Percentiles rank a stretch among this genome's conserved stretches.
phyloP scores from a whole-genome alignment of 352 stramenopile species.

The Pythium sp. region DNA sequence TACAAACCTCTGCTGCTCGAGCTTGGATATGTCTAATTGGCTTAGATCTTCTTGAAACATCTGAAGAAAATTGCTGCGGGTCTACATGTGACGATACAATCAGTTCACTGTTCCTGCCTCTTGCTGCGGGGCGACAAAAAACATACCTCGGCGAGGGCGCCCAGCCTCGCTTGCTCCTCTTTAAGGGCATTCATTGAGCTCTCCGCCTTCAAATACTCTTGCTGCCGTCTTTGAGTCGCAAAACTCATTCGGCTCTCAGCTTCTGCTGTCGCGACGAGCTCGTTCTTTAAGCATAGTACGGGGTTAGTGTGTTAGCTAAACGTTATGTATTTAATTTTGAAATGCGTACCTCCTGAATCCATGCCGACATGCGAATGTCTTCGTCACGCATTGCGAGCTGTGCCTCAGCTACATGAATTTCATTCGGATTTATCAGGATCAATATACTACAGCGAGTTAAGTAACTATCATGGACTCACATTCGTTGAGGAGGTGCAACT shows the following conservation, averaged over 20 bases:
- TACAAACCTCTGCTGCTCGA: constrained; percentile 12
- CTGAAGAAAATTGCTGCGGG: constrained; percentile 3
- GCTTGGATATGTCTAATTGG: constrained; percentile 6
- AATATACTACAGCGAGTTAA: background rate
- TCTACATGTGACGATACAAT: background rate
- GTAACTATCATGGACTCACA: background rate
- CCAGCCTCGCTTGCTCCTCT: constrained; percentile 6
- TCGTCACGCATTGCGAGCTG: constrained; percentile 13
- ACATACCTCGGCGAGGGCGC: constrained; percentile 1
- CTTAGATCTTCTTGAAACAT: constrained; percentile 12
- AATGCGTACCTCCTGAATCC: constrained; percentile 6
- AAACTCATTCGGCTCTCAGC: constrained; percentile 4
- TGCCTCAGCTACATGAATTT: background rate
- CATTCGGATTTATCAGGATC: background rate
- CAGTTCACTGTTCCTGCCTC: background rate
- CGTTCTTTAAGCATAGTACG: background rate
- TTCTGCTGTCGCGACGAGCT: constrained; percentile 3
- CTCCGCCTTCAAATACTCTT: background rate
- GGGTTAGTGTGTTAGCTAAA: background rate
- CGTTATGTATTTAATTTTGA: background rate
- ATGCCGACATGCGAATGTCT: constrained; percentile 9
- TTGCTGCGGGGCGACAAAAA: background rate
- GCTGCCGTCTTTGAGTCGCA: background rate
- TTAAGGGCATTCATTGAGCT: background rate
- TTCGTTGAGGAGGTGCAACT: background rate